Percentiles rank a stretch among this genome's conserved stretches.
Conservation (phyloP, 176 grass and related monocot genomes). For the Oryza glaberrima region DNA sequence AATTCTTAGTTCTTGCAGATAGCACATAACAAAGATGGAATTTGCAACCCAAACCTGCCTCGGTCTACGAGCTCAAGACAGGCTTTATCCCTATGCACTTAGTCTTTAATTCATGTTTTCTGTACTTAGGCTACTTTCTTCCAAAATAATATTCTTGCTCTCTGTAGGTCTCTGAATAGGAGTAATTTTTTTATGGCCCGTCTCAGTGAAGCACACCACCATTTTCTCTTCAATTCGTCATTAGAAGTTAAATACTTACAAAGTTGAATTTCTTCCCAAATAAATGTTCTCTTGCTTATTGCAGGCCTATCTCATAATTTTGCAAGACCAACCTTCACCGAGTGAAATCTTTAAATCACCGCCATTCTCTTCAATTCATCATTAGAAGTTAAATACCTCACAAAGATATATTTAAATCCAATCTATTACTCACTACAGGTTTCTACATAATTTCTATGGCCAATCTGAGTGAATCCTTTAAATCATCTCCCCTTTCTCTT, state of each 20-base stretch:
- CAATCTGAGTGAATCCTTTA: not conserved
- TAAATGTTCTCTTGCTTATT: not conserved
- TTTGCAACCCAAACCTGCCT: not conserved
- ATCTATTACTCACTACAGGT: not conserved
- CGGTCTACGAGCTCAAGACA: not conserved
- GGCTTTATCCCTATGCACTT: not conserved
- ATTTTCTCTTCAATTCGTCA: not conserved
- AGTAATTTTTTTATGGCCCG: not conserved
- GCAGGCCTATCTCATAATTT: not conserved
- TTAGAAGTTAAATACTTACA: not conserved
- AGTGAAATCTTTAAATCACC: no score
- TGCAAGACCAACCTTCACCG: no score
- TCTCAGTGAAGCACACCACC: not conserved
- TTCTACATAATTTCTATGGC: not conserved
- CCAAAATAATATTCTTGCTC: not conserved
- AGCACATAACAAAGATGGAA: not conserved
- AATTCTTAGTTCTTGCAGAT: conserved; percentile 17
- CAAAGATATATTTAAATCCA: no score
- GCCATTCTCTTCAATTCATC: no score
- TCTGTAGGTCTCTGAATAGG: not conserved
- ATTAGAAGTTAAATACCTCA: no score
- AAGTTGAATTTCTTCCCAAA: no score
- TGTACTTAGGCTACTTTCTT: not conserved
- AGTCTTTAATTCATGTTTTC: not conserved
- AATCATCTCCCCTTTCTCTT: not conserved